Percentiles rank a stretch among this genome's conserved stretches.
These are phyloP conservation scores for Blastobotrys robertii DNA, from an alignment of 805 yeast genomes.

Conservation along the genomic window DNA sequence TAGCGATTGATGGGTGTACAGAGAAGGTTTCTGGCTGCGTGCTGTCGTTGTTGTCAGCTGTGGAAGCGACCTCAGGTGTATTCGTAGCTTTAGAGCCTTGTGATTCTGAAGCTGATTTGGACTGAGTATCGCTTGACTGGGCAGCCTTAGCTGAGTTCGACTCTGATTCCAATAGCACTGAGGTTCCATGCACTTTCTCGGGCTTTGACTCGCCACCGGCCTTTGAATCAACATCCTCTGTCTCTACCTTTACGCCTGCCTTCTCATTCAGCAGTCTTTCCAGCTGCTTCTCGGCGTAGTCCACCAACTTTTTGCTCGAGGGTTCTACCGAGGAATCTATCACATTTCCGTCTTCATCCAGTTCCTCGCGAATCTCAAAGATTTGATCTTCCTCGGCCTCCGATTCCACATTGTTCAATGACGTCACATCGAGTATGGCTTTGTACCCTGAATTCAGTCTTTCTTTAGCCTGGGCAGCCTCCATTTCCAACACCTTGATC, in stretches of 20 bases:
- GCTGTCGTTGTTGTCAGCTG: too few species aligned
- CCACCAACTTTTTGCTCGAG: slow-evolving; percentile 22
- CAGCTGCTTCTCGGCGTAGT: slow-evolving; percentile 19
- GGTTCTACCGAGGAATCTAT: slow-evolving; percentile 38
- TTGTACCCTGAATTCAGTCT: slow-evolving; percentile 12
- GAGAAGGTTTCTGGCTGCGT: neutral
- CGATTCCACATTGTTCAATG: slow-evolving; percentile 25
- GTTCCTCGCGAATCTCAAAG: slow-evolving; percentile 74
- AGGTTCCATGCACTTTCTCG: slow-evolving; percentile 7
- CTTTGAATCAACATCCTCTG: neutral
- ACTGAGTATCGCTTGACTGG: too few species aligned
- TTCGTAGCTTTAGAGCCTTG: too few species aligned
- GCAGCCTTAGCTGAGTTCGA: neutral
- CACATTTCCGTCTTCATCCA: slow-evolving; percentile 78
- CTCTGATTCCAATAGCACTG: neutral
- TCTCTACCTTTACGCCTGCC: slow-evolving; percentile 6
- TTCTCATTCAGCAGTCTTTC: slow-evolving; percentile 6
- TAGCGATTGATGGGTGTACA: slow-evolving; percentile 1
- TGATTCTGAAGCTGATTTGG: too few species aligned
- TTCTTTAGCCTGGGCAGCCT: slow-evolving; percentile 9
- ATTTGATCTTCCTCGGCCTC: slow-evolving; percentile 39
- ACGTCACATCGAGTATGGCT: slow-evolving; percentile 5
- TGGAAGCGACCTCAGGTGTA: too few species aligned
- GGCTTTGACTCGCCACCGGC: neutral
- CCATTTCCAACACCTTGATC: slow-evolving; percentile 7